Evolutionary conservation across 2,329 filamentous ascomycete species (phyloP), one percentile per base, ranked within the genome.

Genomic region (Nannizziopsis barbatae): DNA sequence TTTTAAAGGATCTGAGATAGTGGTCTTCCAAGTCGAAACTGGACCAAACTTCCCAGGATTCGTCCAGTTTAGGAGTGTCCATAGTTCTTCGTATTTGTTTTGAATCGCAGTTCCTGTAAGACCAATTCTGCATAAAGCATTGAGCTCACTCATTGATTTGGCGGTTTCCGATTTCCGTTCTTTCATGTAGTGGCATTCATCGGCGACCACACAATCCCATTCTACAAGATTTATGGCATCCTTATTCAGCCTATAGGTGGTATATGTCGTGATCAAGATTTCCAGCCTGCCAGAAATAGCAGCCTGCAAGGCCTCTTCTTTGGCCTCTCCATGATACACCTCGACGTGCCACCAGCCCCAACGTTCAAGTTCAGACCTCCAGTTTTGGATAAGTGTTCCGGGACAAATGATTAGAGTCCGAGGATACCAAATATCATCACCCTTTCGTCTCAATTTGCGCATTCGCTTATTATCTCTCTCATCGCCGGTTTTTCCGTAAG

Each of bases 311-410:
- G 84, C 80, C 40, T 83, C 79, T 22, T 85, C 82, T 58, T 88
- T 77, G 32, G 71, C 71, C 17, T 69, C 80, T 7, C 88, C 89
- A 59, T 95, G 89, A 55, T 83, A 96, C 1, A 81, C 68, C 57
- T 93, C 86, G 8, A 86, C 74, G 53, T 89, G 80, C 92, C 92
- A 98, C 85, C 86, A 98, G 0, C 92, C 92, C 92, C 92, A 98
- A 49, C 84, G 80, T 43, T 79, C 71, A 33, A 98, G 69, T 65
- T 98, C 92, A 20, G 81, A 80, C 65, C 79, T 81, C 92, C 92
- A 98, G 56, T 98, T 98, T 54, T 82, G 76, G 56, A 96, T 88
- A 50, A 98, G 68, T 0, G 83, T 86, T 0, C 88, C 88, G 0
- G 90, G 92, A 55, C 90, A 96, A 8, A 98, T 76, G 49, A 98